Conservation (phyloP, 192 early-diverging fungal genomes). For the Podila minutissima region DNA sequence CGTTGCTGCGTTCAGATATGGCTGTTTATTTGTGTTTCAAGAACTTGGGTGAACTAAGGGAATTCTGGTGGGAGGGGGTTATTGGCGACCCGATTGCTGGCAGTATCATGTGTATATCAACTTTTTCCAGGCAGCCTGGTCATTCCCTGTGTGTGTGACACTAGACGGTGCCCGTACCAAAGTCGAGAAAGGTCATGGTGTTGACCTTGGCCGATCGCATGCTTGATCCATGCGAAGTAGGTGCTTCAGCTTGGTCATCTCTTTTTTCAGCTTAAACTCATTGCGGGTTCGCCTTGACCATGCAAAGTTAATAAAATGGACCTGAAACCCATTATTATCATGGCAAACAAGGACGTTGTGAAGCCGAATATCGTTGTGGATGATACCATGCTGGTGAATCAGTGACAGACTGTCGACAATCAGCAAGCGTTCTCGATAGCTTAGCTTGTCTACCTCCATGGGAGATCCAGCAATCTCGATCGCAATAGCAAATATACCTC, state of each 20-base stretch:
- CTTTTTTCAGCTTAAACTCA: conserved; percentile 12
- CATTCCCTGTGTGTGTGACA: no score
- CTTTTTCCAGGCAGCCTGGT: no score
- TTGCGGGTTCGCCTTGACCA: conserved; percentile 13
- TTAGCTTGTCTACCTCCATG: conserved; percentile 22
- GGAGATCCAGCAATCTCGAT: conserved; percentile 15
- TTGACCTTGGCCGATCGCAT: no score
- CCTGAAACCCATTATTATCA: conserved; percentile 10
- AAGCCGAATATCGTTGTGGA: conserved; percentile 32
- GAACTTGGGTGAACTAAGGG: no score
- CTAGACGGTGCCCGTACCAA: no score
- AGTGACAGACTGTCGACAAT: conserved; percentile 18
- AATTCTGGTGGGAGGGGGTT: no score
- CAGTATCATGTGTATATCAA: no score
- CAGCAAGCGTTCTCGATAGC: conserved; percentile 14
- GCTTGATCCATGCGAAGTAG: conserved; percentile 13
- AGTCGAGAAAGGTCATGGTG: no score
- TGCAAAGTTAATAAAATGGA: conserved; percentile 26
- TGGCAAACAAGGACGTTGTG: conserved; percentile 19
- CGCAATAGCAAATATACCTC: conserved; percentile 16
- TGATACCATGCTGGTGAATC: conserved; percentile 26
- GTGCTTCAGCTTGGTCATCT: conserved; percentile 18
- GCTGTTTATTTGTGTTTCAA: no score
- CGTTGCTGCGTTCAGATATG: no score
- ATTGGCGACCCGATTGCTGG: no score